Conservation (phyloP, 371 early-diverging fungal species). For the Enterospora canceri region DNA sequence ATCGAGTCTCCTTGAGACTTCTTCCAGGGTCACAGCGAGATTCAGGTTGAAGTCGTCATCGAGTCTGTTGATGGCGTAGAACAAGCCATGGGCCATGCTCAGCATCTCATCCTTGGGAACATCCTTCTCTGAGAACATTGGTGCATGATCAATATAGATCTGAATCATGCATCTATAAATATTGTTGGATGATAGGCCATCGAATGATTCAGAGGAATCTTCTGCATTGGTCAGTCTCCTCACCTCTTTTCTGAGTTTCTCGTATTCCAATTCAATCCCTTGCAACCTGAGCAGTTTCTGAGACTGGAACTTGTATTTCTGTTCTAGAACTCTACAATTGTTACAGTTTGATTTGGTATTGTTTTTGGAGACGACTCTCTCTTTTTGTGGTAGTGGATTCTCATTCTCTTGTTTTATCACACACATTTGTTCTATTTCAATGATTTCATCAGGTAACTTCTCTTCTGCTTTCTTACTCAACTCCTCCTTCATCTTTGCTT, state of each 20-base stretch:
- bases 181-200: slow-evolving; percentile 16
- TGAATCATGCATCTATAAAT: slow-evolving; percentile 23
- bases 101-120: slow-evolving; percentile 35
- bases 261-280: slow-evolving; percentile 13
- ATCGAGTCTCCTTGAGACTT: not conserved
- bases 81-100: slow-evolving; percentile 28
- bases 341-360: not conserved
- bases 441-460: no score
- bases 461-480: not conserved
- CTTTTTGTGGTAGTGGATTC: no score
- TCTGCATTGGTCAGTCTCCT: slow-evolving; percentile 1
- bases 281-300: slow-evolving; percentile 38
- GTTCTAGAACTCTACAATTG: slow-evolving; percentile 17
- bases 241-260: slow-evolving; percentile 21
- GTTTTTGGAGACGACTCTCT: not conserved
- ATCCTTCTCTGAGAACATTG: slow-evolving; percentile 12
- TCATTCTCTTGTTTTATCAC: no score
- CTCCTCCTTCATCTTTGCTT: not conserved
- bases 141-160: slow-evolving; percentile 33
- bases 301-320: slow-evolving; percentile 36
- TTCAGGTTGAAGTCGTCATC: not conserved
- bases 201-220: not conserved
- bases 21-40: not conserved
- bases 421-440: no score
- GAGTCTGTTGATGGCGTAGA: slow-evolving; percentile 1